phyloP scores from a whole-genome alignment of 2,329 filamentous ascomycete species.

The Grosmannia serpens region DNA sequence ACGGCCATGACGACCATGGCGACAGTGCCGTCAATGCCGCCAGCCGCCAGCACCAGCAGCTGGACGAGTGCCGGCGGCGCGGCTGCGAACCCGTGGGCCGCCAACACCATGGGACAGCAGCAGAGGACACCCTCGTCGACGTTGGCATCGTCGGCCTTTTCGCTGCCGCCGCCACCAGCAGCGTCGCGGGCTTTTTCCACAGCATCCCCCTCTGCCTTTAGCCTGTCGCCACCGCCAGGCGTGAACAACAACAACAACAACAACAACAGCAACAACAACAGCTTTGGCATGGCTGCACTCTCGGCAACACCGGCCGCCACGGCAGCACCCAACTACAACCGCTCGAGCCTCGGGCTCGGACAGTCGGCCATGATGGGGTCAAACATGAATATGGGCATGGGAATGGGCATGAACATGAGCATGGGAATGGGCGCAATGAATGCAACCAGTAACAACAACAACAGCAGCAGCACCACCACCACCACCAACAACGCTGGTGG shows the following conservation, averaged over 20 bases:
- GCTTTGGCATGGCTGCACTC: constrained; percentile 2
- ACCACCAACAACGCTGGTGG: constrained; percentile 7
- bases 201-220: constrained; percentile 26
- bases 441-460: constrained; percentile 16
- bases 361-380: constrained; percentile 13
- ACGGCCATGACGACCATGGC: constrained; percentile 8
- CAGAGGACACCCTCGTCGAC: constrained; percentile 12
- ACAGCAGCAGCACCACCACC: constrained; percentile 13
- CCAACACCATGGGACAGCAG: not conserved
- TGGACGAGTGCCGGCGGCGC: constrained; percentile 33
- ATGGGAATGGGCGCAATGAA: constrained; percentile 15
- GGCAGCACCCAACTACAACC: constrained; percentile 3
- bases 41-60: constrained; percentile 19
- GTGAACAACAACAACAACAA: constrained; percentile 5
- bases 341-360: constrained; percentile 4
- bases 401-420: constrained; percentile 15
- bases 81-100: constrained; percentile 35
- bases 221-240: constrained; percentile 34
- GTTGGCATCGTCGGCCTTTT: not conserved
- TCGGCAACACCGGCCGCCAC: not conserved
- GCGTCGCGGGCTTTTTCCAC: constrained; percentile 34
- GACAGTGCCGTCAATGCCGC: constrained; percentile 7
- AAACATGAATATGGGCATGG: constrained; percentile 15
- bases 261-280: constrained; percentile 6
- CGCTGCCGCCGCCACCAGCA: not conserved